Conservation (phyloP, 2,329 filamentous ascomycete genomes). For the Pestalotiopsis fici region DNA sequence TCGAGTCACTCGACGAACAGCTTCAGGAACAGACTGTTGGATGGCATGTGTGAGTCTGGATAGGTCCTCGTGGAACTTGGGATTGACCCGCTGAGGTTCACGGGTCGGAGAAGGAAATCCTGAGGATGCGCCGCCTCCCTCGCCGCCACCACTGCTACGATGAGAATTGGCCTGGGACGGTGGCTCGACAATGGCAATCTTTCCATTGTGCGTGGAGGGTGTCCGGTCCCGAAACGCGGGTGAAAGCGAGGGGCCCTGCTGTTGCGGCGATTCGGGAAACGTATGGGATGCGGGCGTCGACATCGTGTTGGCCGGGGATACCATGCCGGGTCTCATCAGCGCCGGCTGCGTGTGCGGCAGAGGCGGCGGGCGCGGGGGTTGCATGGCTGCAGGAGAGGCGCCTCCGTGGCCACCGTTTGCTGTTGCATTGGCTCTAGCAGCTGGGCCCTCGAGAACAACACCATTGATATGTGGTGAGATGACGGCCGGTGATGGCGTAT, state of each 20-base stretch:
- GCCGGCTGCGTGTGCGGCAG: background rate
- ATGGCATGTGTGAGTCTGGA: slow-evolving; percentile 39
- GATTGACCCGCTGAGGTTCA: slow-evolving; percentile 26
- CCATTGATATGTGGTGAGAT: too few species aligned
- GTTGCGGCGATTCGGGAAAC: background rate
- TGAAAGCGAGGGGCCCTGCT: background rate
- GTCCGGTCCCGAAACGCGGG: background rate
- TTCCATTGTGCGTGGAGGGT: slow-evolving; percentile 7
- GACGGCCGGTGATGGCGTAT: too few species aligned
- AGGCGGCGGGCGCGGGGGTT: background rate
- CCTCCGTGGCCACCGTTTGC: background rate
- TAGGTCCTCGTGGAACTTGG: slow-evolving; percentile 40
- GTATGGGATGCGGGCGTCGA: background rate
- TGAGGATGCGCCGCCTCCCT: background rate
- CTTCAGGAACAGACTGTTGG: slow-evolving; percentile 39
- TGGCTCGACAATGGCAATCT: slow-evolving; percentile 22
- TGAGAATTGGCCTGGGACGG: slow-evolving; percentile 9
- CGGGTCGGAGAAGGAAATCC: slow-evolving; percentile 37
- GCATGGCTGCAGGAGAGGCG: background rate
- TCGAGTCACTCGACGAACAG: slow-evolving; percentile 49
- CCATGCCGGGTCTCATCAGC: background rate
- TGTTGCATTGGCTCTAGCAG: background rate
- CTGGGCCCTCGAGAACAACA: background rate
- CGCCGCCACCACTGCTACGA: background rate
- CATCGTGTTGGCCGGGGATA: background rate